phyloP scores from a whole-genome alignment of 225 moss, liverwort and hornwort species.

The Straminergon stramineum region DNA sequence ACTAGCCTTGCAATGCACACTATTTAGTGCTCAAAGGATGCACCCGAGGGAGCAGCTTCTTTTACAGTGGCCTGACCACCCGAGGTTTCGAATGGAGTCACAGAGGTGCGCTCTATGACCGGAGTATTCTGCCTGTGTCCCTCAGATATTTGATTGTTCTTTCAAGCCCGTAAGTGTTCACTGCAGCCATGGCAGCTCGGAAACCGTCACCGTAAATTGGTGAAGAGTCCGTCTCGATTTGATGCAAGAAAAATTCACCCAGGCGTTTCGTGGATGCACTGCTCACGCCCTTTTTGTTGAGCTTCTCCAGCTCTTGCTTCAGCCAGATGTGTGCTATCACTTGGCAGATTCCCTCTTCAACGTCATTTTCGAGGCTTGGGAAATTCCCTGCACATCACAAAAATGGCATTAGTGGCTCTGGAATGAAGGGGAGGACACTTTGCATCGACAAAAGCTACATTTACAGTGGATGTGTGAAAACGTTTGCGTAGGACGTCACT shows the following conservation, averaged over 20 bases:
- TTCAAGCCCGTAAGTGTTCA: constrained; percentile 11
- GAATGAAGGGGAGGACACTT: not conserved
- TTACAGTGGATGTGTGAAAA: not conserved
- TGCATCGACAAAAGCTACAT: not conserved
- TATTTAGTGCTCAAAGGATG: not conserved
- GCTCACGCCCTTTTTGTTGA: not conserved
- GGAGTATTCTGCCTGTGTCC: constrained; percentile 20
- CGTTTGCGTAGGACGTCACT: not conserved
- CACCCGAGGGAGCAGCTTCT: not conserved
- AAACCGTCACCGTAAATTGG: constrained; percentile 55
- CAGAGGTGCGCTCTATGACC: not conserved
- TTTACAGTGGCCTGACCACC: not conserved
- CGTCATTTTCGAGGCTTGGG: constrained; percentile 53
- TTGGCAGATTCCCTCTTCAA: constrained; percentile 98
- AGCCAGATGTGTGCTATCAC: constrained; percentile 90
- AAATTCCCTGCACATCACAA: constrained; percentile 50
- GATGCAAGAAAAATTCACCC: constrained; percentile 54
- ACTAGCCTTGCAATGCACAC: not conserved
- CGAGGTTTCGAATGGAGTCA: not conserved
- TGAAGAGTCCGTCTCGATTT: constrained; percentile 54
- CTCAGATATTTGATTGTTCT: constrained; percentile 29
- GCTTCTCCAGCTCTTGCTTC: constrained; percentile 32
- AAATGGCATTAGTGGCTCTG: not conserved
- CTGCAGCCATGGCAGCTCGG: constrained; percentile 24
- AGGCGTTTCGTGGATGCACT: constrained; percentile 31